Evolutionary conservation across 2,329 filamentous ascomycete genomes (phyloP).

Genomic region (Hymenoscyphus scutula): DNA sequence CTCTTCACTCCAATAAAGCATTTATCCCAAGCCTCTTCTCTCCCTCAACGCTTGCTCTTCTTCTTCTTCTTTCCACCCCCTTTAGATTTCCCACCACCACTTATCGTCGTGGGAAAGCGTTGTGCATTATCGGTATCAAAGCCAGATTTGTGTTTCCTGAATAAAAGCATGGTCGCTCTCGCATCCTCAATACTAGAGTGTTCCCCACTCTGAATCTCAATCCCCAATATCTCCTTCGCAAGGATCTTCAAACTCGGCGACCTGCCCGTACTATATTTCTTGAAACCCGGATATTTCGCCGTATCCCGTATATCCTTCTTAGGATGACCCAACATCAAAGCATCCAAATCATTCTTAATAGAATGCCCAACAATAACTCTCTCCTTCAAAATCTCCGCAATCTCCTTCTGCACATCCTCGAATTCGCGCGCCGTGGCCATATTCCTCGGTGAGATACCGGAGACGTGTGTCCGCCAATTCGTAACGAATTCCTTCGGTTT

Average conservation of each 20-base stretch:
- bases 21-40: not conserved
- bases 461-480: slow-evolving; percentile 86
- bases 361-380: slow-evolving; percentile 82
- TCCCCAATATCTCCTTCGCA: slow-evolving; percentile 53
- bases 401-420: slow-evolving; percentile 70
- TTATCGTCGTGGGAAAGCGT: slow-evolving; percentile 50
- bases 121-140: slow-evolving; percentile 81
- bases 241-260: slow-evolving; percentile 65
- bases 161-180: slow-evolving; percentile 84
- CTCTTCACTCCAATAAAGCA: no score
- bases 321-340: slow-evolving; percentile 75
- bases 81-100: slow-evolving; percentile 37
- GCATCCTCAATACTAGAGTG: slow-evolving; percentile 78
- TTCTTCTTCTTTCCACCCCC: slow-evolving; percentile 39
- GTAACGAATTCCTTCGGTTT: slow-evolving; percentile 73
- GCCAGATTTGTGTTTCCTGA: slow-evolving; percentile 74
- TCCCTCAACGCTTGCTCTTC: slow-evolving; percentile 23
- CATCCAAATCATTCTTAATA: slow-evolving; percentile 72
- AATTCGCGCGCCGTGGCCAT: slow-evolving; percentile 70
- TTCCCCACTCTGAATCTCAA: slow-evolving; percentile 62
- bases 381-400: slow-evolving; percentile 66
- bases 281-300: slow-evolving; percentile 71
- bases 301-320: slow-evolving; percentile 81
- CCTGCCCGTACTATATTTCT: slow-evolving; percentile 63
- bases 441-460: slow-evolving; percentile 73